Base-by-base conservation (phyloP, 148 eudicot genomes). In the Bassia scoparia region DNA sequence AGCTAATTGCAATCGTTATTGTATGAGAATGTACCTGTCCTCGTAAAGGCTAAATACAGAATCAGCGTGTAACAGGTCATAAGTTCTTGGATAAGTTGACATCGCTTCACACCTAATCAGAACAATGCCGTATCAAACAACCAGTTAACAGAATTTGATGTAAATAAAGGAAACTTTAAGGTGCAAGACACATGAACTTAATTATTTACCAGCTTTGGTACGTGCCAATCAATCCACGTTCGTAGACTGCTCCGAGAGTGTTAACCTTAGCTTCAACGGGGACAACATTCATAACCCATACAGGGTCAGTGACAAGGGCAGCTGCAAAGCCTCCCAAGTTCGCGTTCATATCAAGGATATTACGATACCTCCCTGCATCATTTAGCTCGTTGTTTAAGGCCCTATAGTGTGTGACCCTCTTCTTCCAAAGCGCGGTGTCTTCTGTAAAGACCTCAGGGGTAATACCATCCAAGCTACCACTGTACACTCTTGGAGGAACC, bases 1-100 rank as follows among this genome's bases (percentile, higher is more conserved):
- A 35, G 46, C 5, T 35, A 62, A 62, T 34, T 20, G 27, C 12
- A 9, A 14, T 24, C 31, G 35, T 29, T 27, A 46, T 31, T 14
- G 26, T 11, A 61, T 17, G 24, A 26, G n/a, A 3, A 20, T 69
- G n/a, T 87, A 91, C 98, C 87, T 88, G 85, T 79, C 89, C 67
- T 78, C 73, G 73, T 94, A 94, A 46, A 94, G 89, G 74, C 76
- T 89, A 68, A 94, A 91, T 5, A 94, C 64, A 5, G 88, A 81
- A 75, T 90, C 89, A 0, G 93, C 97, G 44, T 94, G 96, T 68
- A 94, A 86, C 76, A 91, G 83, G 70, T 94, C 96, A 11, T 91
- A 91, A 0, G 97, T 94, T 74, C 96, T 86, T 38, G 98, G 98
- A 69, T 94, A 91, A 17, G 98, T 94, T 26, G 98, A 94, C 96